Percentiles rank a stretch among this genome's conserved stretches.
These are phyloP conservation scores for Neohortaea acidophila DNA, from an alignment of 495 filamentous ascomycete species.

Conservation along the genomic window DNA sequence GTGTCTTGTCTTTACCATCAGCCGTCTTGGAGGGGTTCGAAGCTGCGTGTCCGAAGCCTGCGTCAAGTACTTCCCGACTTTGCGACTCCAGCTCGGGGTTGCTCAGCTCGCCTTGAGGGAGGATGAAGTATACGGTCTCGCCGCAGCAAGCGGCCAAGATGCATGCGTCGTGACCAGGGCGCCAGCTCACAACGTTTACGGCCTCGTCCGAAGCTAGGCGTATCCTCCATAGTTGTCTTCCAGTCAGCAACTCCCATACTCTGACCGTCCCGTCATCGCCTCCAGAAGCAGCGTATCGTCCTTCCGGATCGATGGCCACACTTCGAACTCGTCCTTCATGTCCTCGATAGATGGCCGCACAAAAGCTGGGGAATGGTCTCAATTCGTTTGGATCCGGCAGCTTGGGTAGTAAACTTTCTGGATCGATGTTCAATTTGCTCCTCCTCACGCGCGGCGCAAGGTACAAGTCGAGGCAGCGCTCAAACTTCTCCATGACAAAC, in stretches of 20 bases:
- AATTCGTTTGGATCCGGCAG: constrained; percentile 87
- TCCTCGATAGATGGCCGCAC: constrained; percentile 67
- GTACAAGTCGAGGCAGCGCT: constrained; percentile 88
- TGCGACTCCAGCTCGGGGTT: constrained; percentile 55
- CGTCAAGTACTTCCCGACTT: constrained; percentile 62
- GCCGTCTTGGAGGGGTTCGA: constrained; percentile 37
- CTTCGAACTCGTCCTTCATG: constrained; percentile 81
- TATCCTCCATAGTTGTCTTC: constrained; percentile 72
- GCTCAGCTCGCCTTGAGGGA: constrained; percentile 44
- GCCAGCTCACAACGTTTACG: constrained; percentile 79
- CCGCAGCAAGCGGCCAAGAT: constrained; percentile 71
- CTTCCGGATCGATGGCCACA: constrained; percentile 61
- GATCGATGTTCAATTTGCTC: constrained; percentile 93
- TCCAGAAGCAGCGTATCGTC: constrained; percentile 69
- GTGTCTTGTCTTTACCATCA: constrained; percentile 45
- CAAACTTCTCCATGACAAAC: constrained; percentile 89
- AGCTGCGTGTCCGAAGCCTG: constrained; percentile 79
- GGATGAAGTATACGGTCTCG: constrained; percentile 69
- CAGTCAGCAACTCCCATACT: constrained; percentile 78
- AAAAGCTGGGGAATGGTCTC: constrained; percentile 80
- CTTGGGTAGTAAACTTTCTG: constrained; percentile 82
- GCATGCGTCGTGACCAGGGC: constrained; percentile 63
- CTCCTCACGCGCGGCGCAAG: constrained; percentile 81
- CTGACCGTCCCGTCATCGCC: constrained; percentile 89
- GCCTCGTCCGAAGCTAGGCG: constrained; percentile 67